phyloP scores from a whole-genome alignment of 2,329 filamentous ascomycete genomes.

The Aspergillus fumigatus region DNA sequence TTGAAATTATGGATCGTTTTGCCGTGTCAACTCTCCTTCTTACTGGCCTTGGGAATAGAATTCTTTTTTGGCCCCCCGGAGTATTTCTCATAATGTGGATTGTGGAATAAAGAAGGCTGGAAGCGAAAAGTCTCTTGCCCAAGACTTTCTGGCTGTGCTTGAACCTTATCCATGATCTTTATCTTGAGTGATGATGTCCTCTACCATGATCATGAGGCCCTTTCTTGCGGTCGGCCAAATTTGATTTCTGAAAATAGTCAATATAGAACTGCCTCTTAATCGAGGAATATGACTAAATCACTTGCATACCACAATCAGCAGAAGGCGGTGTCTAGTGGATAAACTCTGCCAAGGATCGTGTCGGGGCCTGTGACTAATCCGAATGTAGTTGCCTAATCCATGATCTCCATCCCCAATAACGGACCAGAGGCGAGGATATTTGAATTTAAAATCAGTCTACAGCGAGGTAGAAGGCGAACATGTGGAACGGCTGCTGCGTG shows the following conservation, averaged over 20 bases:
- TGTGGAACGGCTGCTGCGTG: neutral
- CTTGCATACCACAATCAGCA: neutral
- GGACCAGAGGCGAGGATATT: neutral
- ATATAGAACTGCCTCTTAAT: neutral
- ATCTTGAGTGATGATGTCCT: neutral
- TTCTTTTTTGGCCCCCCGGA: neutral
- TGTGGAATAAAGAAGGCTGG: neutral
- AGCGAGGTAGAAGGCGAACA: neutral
- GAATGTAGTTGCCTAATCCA: neutral
- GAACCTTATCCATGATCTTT: neutral
- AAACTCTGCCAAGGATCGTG: neutral
- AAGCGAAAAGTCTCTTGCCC: neutral
- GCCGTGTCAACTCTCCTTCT: neutral
- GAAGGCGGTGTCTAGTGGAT: neutral
- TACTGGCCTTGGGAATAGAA: neutral
- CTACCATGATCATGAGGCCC: neutral
- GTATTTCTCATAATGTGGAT: neutral
- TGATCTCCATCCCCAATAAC: neutral
- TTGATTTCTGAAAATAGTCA: neutral
- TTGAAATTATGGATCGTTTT: neutral
- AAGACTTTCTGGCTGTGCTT: neutral
- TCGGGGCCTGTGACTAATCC: neutral
- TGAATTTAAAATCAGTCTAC: too few species aligned
- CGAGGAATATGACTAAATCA: neutral
- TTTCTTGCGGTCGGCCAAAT: too few species aligned